These are phyloP conservation scores for Neocallimastix lanati DNA, from an alignment of 192 early-diverging fungal species.

Conservation along the genomic window DNA sequence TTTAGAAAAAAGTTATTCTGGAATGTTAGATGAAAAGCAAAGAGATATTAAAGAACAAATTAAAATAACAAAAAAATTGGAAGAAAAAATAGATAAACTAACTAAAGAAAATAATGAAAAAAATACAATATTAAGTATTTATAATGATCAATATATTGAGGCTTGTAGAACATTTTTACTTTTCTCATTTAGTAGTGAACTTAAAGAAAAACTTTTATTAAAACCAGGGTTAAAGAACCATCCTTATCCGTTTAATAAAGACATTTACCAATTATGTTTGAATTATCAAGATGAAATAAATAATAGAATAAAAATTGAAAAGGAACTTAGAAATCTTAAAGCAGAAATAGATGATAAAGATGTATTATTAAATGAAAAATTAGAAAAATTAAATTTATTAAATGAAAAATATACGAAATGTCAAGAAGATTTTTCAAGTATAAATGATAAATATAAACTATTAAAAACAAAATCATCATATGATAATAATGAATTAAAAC, in stretches of 20 bases:
- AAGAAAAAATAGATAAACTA: background rate
- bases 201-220: background rate
- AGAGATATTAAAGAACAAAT: background rate
- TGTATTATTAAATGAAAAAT: background rate
- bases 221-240: background rate
- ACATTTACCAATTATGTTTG: background rate
- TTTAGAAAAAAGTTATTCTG: background rate
- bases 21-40: background rate
- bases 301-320: background rate
- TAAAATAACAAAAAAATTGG: background rate
- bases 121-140: background rate
- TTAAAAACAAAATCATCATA: background rate
- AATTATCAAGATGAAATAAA: background rate
- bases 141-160: background rate
- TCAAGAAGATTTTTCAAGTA: background rate
- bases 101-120: background rate
- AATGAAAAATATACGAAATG: background rate
- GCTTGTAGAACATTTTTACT: background rate
- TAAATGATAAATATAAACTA: background rate
- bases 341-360: background rate
- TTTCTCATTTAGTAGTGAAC: background rate
- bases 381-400: background rate
- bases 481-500: background rate
- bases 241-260: background rate
- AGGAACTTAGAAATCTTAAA: background rate